A percentile compares a stretch with the other conserved stretches of the same genome.
phyloP scores from a whole-genome alignment of 2,329 filamentous ascomycete genomes.

The Claviceps humidiphila region DNA sequence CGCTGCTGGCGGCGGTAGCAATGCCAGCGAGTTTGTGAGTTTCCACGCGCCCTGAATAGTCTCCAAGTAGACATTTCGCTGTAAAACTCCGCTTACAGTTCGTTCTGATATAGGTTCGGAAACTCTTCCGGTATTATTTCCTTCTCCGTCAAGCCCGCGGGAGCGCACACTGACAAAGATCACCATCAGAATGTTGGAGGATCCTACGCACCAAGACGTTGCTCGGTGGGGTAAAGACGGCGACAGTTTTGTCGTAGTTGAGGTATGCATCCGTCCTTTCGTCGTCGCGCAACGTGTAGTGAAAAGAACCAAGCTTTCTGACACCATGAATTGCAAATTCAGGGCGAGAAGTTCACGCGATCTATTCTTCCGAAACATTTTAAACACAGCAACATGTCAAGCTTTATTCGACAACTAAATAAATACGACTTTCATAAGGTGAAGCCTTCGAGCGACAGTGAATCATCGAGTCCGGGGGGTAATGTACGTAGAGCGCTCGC shows the following conservation, averaged over 20 bases:
- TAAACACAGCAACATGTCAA: constrained; percentile 98
- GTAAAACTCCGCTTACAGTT: not conserved
- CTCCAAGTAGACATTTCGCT: not conserved
- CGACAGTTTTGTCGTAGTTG: constrained; percentile 91
- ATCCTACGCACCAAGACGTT: constrained; percentile 80
- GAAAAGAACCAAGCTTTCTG: not conserved
- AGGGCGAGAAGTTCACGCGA: constrained; percentile 98
- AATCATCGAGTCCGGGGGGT: constrained; percentile 20
- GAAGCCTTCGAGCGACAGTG: constrained; percentile 34
- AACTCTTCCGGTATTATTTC: constrained; percentile 75
- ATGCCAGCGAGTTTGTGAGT: constrained; percentile 92
- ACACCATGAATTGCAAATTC: constrained; percentile 6
- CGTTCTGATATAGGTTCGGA: constrained; percentile 59
- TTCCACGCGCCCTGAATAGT: not conserved
- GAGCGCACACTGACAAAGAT: constrained; percentile 7
- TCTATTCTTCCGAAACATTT: constrained; percentile 95
- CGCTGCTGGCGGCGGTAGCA: constrained; percentile 44
- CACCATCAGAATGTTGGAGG: constrained; percentile 64
- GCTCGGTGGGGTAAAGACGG: constrained; percentile 93
- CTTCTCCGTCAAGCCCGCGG: not conserved
- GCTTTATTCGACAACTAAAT: constrained; percentile 89
- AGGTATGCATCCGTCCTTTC: constrained; percentile 42
- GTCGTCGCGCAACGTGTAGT: not conserved
- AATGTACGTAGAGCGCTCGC: constrained; percentile 17
- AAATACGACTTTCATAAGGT: constrained; percentile 99